Evolutionary conservation across 2,329 filamentous ascomycete species (phyloP), one percentile per base, ranked within the genome.

Genomic region (Rhynchosporium agropyri): DNA sequence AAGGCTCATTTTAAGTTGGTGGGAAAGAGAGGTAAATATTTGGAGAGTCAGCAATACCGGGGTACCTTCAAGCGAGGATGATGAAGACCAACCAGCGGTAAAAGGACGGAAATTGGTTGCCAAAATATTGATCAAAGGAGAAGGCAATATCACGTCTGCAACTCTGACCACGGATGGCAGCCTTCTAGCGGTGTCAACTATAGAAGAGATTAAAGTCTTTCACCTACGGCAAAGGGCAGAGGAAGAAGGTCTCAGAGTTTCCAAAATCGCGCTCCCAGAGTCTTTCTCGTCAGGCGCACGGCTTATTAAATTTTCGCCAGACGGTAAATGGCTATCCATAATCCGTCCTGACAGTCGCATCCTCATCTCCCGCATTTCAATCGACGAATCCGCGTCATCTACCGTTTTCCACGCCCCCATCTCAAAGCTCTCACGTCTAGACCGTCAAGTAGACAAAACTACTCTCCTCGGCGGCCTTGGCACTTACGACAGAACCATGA

Each of bases 1-100:
- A 49, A 85, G 95, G 55, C 79, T 97, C 28, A 79, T 99, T 31
- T 85, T 95, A 72, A 91, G 91, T 75, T 98, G 92, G 90, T 98
- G 93, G 92, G 91, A 94, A 68, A 84, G 89, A 61, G 90, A 96
- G 74, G 81, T 98, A 55, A 88, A 89, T 69, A 84, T 99, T 65
- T 99, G 93, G 92, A 84, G 81, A 46, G 77, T 90, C 28, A 68
- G 58, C 40, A 71, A 71, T 61, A 62, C 63, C 10, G 48, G 62
- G 9, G 62, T 67, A 31, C 33, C 58, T 12, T 36, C 45, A 4
- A 58, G 51, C 13, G 62, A 69, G n/a, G 77, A 77, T 46, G 77
- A 76, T 9, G 82, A 80, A 67, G 81, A 68, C 45, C 66, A 72
- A 29, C 38, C 60, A 53, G 49, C 63, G 69, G 77, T 74, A 70